Evolutionary conservation across 768 basidiomycete genomes (phyloP), one percentile per base, ranked within the genome.

Genomic region (Phallus indusiatus): DNA sequence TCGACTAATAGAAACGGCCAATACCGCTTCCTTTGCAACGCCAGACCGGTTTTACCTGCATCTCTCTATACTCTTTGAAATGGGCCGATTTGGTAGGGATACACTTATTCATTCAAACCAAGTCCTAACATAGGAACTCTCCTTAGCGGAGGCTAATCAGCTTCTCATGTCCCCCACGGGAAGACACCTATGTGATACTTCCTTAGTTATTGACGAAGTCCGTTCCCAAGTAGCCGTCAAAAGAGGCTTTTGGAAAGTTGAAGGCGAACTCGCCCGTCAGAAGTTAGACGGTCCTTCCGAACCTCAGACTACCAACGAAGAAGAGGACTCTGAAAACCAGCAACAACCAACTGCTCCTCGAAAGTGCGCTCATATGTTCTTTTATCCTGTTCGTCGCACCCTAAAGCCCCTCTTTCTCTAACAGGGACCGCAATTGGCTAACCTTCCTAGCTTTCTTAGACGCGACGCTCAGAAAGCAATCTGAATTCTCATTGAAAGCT

Each of bases 361-460:
- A 42, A 42, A n/a, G 37, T 10, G 53, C 22, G 35, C 33, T 21
- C 21, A 24, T 52, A 20, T 36, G 20, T 24, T 28, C 49, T 28
- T 28, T 28, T 28, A 28, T 7, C 28, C 7, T 28, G 28, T 28
- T 28, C 28, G 28, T 28, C 28, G 37, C 14, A 58, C 53, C 0
- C 58, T 17, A n/a, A 48, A 84, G 62, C 48, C n/a, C 42, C n/a
- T 42, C 42, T n/a, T 14, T 42, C 12, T 42, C 10, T 66, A 2
- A n/a, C 56, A 81, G 90, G 37, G 87, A 92, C 65, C 85, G 88
- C 37, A 92, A 92, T 65, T 93, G 91, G 90, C 75, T 89, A 5
- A 89, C 90, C 65, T 90, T 92, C 67, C 69, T 89, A 47, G 79
- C 88, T 6, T 71, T 91, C 20, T 70, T 92, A 5, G 85, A 92